phyloP scores from a whole-genome alignment of 441 rosid species.

The Populus tomentosa region DNA sequence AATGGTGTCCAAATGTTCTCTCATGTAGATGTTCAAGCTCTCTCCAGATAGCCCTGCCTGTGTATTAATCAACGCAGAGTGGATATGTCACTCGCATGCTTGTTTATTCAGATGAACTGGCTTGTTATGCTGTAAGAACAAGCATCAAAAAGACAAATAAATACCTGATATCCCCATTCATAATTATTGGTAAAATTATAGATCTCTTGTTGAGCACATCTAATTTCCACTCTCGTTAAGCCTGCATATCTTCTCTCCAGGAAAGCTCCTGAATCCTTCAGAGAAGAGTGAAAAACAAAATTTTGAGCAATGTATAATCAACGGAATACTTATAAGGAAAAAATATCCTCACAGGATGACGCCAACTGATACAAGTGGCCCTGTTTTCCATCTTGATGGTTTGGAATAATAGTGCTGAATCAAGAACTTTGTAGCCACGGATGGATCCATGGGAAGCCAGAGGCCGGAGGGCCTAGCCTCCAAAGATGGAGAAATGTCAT shows the following conservation, averaged over 20 bases:
- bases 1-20: conserved; percentile 26
- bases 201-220: conserved; percentile 1
- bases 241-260: conserved; percentile 63
- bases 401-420: neutral
- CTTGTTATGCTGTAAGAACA: neutral
- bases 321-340: neutral
- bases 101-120: neutral
- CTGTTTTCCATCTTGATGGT: neutral
- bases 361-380: neutral
- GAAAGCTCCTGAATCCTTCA: conserved; percentile 73
- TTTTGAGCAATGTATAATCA: neutral
- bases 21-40: conserved; percentile 32
- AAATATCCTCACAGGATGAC: neutral
- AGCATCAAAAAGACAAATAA: neutral
- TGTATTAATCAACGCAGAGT: neutral
- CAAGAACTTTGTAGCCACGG: neutral
- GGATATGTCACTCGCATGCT: neutral
- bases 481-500: neutral
- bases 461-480: neutral
- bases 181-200: conserved; percentile 35
- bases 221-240: conserved; percentile 39
- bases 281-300: neutral
- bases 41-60: conserved; percentile 74
- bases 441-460: neutral
- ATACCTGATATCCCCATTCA: conserved; percentile 84